These are phyloP conservation scores for Scheffersomyces insectosa DNA, from an alignment of 1,139 yeast genomes.

Conservation along the genomic window DNA sequence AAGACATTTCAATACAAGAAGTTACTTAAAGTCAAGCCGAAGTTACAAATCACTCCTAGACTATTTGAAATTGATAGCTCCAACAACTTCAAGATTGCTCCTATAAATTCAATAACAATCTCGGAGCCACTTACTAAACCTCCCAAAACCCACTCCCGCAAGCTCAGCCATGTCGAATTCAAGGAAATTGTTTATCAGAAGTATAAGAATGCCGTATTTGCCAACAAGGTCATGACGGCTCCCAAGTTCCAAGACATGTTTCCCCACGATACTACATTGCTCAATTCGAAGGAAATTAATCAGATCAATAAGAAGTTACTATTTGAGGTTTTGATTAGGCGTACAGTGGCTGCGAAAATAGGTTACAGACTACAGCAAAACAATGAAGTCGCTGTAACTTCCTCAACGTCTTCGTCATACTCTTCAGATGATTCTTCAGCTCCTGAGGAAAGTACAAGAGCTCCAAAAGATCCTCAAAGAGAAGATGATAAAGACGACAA, in stretches of 20 bases:
- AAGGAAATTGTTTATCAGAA: slow-evolving; percentile 14
- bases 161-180: slow-evolving; percentile 7
- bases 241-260: slow-evolving; percentile 29
- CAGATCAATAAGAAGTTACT: slow-evolving; percentile 32
- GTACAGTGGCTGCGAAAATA: slow-evolving; percentile 47
- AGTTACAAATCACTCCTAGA: slow-evolving; percentile 10
- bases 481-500: background rate
- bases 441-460: background rate
- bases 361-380: slow-evolving; percentile 33
- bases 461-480: background rate
- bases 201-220: slow-evolving; percentile 32
- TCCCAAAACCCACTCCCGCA: slow-evolving; percentile 10
- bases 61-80: slow-evolving; percentile 3
- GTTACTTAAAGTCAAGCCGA: slow-evolving; percentile 24
- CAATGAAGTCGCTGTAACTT: slow-evolving; percentile 4
- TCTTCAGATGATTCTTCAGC: slow-evolving; percentile 1
- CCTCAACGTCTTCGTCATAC: slow-evolving; percentile 4
- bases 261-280: slow-evolving; percentile 30
- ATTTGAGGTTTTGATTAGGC: slow-evolving; percentile 39
- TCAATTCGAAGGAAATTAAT: slow-evolving; percentile 26
- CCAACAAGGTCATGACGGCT: slow-evolving; percentile 14
- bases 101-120: slow-evolving; percentile 3
- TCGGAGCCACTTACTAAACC: slow-evolving; percentile 20
- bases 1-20: slow-evolving; percentile 23
- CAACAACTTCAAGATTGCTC: slow-evolving; percentile 2